A percentile compares a stretch with the other conserved stretches of the same genome.
phyloP scores from a whole-genome alignment of 129 eudicot genomes.

The carrot (Daucus carota) region DNA sequence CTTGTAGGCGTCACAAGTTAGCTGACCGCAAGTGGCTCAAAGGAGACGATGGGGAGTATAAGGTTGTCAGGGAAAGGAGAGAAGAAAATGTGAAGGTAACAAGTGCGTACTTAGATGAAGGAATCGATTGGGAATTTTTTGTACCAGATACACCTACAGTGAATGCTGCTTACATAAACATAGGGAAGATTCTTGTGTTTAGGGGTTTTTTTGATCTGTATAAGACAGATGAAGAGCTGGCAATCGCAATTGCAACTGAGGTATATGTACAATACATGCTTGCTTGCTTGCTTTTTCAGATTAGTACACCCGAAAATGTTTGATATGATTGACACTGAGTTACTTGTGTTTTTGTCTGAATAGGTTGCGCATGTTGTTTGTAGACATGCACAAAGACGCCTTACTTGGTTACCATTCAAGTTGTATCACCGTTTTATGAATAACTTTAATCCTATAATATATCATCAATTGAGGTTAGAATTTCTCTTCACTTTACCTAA shows the following conservation, averaged over 20 bases:
- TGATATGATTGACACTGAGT: neutral
- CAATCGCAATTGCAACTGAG: neutral
- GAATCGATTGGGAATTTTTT: neutral
- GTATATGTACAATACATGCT: neutral
- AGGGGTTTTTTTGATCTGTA: neutral
- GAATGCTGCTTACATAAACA: neutral
- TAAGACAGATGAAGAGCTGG: neutral
- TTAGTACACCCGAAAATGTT: neutral
- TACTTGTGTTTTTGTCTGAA: neutral
- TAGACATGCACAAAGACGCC: neutral
- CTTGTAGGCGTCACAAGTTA: neutral
- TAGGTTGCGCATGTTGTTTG: neutral
- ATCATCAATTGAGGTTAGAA: neutral
- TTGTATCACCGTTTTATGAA: neutral
- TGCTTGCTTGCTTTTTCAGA: neutral
- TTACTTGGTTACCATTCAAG: neutral
- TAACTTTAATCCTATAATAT: neutral
- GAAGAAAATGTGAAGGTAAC: neutral
- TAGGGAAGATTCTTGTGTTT: neutral
- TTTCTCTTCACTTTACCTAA: neutral
- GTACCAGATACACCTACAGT: neutral
- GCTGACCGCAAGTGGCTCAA: neutral
- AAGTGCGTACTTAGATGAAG: neutral
- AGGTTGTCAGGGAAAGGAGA: neutral
- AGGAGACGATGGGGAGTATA: neutral